Evolutionary conservation across 2,329 filamentous ascomycete species (phyloP), one percentile per base, ranked within the genome.

Genomic region (Coniochaeta sp.): DNA sequence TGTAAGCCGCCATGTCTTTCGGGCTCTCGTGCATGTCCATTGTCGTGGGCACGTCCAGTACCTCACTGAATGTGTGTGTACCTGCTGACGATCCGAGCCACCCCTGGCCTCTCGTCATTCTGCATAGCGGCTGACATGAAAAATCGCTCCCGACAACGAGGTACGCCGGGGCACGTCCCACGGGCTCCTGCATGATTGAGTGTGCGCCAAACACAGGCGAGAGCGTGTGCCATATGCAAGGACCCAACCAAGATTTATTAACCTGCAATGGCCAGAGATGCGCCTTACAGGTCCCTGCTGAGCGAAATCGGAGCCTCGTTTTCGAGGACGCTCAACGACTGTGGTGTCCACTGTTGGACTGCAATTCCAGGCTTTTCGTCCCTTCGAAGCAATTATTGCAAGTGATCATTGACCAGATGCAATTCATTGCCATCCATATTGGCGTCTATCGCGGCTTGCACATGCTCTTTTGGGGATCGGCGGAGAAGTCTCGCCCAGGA

Each of bases 71-170:
- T 40, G 38, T 40, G 17, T 40, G 16, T 19, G 38, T 19, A 60
- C 58, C 59, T 59, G 47, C 28, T 60, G 59, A 34, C 62, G 62
- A 64, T 62, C 62, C 60, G 59, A 61, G 62, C 61, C 59, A 64
- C 52, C 63, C 63, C 17, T 33, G 63, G 40, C 28, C 56, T 58
- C 47, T 59, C 57, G 44, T 56, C 47, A 43, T 22, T 43, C 50
- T 44, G 58, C 43, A 47, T 47, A 47, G 58, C 58, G 33, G 56
- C 43, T 57, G 52, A 56, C 36, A 57, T 19, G 5, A 19, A 40
- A 33, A 22, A 8, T 52, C 47, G 6, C 24, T 28, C 14, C 47
- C 47, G 47, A 52, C 47, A 52, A n/a, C 47, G 26, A 52, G 47
- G 47, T 11, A 52, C 47, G 6, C 47, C 16, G 47, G 47, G 16